Evolutionary conservation across 129 eudicot genomes (phyloP).

Genomic region (Flaveria robusta): DNA sequence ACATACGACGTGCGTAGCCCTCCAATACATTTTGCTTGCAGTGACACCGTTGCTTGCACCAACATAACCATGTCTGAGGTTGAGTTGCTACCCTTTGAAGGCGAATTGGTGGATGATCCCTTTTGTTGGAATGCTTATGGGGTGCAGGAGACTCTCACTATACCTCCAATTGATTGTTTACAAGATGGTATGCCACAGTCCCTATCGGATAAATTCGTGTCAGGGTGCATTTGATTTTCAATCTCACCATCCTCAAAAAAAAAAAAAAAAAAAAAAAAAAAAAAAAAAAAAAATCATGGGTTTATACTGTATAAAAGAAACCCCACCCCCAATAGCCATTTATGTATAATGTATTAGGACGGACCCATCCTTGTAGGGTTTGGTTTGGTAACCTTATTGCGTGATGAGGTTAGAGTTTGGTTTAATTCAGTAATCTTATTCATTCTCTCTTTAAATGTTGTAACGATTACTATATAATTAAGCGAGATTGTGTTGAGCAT

Average conservation of each 20-base stretch:
- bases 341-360: neutral
- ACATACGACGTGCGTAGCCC: conserved; percentile 82
- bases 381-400: conserved; percentile 35
- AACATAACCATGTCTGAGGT: conserved; percentile 97
- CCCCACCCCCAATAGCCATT: neutral
- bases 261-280: no score
- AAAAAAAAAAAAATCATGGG: no score
- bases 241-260: no score
- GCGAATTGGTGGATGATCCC: conserved; percentile 83
- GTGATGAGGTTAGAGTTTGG: conserved; percentile 38
- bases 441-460: neutral
- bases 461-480: neutral
- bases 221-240: conserved; percentile 35
- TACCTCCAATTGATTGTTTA: conserved; percentile 91
- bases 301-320: conserved; percentile 25
- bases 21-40: conserved; percentile 94
- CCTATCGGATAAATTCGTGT: conserved; percentile 25
- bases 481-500: neutral
- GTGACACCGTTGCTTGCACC: conserved; percentile 85
- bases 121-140: conserved; percentile 98
- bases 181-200: conserved; percentile 75
- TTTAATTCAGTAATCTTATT: neutral
- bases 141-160: conserved; percentile 75
- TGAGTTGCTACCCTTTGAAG: conserved; percentile 73
- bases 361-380: conserved; percentile 48